Conservation (phyloP, 306 rosid genomes). For the Pterocarpus macrocarpus region DNA sequence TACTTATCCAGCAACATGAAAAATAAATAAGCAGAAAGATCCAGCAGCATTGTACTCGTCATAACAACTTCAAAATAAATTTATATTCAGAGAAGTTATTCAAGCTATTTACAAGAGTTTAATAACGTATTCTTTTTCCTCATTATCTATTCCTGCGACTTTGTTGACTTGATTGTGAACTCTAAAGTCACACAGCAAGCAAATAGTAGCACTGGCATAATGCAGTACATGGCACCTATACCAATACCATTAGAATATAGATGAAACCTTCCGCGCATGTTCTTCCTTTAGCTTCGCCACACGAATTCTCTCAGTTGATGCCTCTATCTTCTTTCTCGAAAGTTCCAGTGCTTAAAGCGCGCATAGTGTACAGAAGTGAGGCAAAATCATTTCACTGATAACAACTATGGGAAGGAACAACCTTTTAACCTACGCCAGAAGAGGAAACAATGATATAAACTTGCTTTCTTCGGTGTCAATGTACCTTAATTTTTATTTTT, state of each 20-base stretch:
- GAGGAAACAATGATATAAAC: constrained; percentile 56
- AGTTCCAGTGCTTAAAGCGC: constrained; percentile 80
- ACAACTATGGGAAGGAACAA: constrained; percentile 33
- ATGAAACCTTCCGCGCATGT: constrained; percentile 69
- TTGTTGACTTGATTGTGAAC: constrained; percentile 4
- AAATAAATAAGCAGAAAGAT: neutral
- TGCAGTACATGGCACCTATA: neutral
- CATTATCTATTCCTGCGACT: constrained; percentile 23
- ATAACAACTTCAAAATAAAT: constrained; percentile 8
- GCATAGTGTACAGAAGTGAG: constrained; percentile 41
- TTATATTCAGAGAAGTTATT: neutral
- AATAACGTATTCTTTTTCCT: neutral
- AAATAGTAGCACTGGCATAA: constrained; percentile 19
- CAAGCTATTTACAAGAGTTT: neutral
- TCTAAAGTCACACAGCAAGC: constrained; percentile 29
- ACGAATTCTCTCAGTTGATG: constrained; percentile 76
- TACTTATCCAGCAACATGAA: no score
- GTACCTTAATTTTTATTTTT: no score
- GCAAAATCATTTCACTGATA: constrained; percentile 48
- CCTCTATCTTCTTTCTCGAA: constrained; percentile 90
- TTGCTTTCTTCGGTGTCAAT: constrained; percentile 79
- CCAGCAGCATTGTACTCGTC: neutral
- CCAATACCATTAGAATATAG: neutral
- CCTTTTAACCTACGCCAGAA: neutral
- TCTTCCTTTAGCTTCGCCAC: constrained; percentile 87